Base-by-base conservation (phyloP, 2,329 filamentous ascomycete genomes). In the Fusarium gaditjirri region DNA sequence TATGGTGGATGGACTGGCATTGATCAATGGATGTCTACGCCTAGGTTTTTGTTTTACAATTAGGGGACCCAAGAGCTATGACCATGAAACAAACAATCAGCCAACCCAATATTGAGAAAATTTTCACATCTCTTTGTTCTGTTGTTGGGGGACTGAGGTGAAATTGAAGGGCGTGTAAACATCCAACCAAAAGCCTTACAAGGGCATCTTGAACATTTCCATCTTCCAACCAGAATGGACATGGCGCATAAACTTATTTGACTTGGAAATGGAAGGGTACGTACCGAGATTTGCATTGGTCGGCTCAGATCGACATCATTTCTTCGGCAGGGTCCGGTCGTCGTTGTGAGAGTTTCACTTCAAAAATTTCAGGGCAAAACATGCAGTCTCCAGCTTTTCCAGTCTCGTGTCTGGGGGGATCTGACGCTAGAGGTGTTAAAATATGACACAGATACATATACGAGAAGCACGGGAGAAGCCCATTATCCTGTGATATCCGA, bases 291-390 rank as follows among this genome's bases (percentile, higher is more conserved):
- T 49, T 23, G 54, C 31, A 57, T 49, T 35, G 31, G 64, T 74
- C 73, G 69, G 70, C 61, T 65, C 65, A 77, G 73, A 72, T 71
- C 75, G 54, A 75, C 75, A 75, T 75, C 65, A 75, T 74, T 39
- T 53, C 49, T 64, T 77, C 75, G 75, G 75, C 75, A 76, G 64
- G 72, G 58, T 66, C 75, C 75, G 74, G 39, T 43, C 62, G 39
- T 43, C 62, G 54, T 71, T 39, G 44, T 64, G 59, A 61, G 60
- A 61, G 60, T 39, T 65, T 36, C 36, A 33, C 35, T 17, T 39
- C 33, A 39, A 36, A 49, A 8, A 27, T 53, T 59, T 54, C 46
- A 41, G 23, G 46, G 46, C 56, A 59, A 59, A 56, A 39, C 53
- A 25, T 65, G 62, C 41, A 59, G 53, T 65, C 68, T 61, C 61